phyloP scores from a whole-genome alignment of 352 stramenopile genomes.

The Phytophthora meadii region DNA sequence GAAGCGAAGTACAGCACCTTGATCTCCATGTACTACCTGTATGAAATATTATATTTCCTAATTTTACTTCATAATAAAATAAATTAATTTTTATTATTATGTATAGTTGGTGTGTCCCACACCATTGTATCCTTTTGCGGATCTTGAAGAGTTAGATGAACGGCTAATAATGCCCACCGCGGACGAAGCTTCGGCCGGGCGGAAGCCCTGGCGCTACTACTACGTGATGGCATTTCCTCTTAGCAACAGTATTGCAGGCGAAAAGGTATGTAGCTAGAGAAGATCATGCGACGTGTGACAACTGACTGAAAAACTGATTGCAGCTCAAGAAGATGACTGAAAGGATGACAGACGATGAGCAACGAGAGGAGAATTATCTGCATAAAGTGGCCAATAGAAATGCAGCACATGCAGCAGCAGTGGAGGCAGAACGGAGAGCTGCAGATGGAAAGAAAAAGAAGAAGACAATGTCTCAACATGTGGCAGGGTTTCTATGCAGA shows the following conservation, averaged over 20 bases:
- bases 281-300: constrained; percentile 12
- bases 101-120: constrained; percentile 5
- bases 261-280: constrained; percentile 43
- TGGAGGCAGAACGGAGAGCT: constrained; percentile 22
- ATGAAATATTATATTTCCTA: too few species aligned
- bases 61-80: too few species aligned
- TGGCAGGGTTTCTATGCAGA: constrained; percentile 37
- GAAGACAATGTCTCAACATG: constrained; percentile 29
- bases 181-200: constrained; percentile 14
- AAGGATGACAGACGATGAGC: constrained; percentile 52
- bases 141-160: constrained; percentile 48
- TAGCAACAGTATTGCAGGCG: constrained; percentile 25
- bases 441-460: constrained; percentile 4
- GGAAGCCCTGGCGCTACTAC: constrained; percentile 80
- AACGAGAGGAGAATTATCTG: constrained; percentile 62
- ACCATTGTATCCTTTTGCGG: constrained; percentile 10
- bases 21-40: constrained; percentile 36
- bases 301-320: constrained; percentile 2
- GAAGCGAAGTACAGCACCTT: constrained; percentile 88
- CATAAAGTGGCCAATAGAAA: constrained; percentile 45
- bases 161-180: constrained; percentile 7
- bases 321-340: constrained; percentile 60
- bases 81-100: too few species aligned
- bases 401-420: constrained; percentile 6
- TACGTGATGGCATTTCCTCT: constrained; percentile 66